Conservation (phyloP, 345 rosid genomes). For the Gossypium turneri region DNA sequence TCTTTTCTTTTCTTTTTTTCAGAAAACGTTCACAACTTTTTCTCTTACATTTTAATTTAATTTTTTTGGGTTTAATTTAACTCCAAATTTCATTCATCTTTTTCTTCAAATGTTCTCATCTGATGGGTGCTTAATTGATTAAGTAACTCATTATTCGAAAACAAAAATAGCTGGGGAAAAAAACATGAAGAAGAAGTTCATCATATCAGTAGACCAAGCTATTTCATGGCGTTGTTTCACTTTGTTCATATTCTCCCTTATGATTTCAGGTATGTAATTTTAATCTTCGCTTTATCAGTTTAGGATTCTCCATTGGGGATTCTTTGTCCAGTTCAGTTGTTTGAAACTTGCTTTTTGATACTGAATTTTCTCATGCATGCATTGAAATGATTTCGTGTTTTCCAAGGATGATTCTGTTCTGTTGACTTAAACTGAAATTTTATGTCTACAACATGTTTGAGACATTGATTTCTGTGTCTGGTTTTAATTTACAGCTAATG, state of each 20-base stretch:
- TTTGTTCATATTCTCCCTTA: constrained; percentile 26
- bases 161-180: neutral
- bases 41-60: neutral
- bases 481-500: constrained; percentile 30
- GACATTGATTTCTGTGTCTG: constrained; percentile 4
- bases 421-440: neutral
- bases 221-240: constrained; percentile 26
- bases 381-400: neutral
- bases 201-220: constrained; percentile 31
- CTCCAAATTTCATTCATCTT: neutral
- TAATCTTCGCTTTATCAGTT: neutral
- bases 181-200: constrained; percentile 15
- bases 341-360: neutral
- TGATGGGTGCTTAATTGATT: constrained; percentile 6
- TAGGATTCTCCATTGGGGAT: neutral
- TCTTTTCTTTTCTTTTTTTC: neutral
- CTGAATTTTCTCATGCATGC: neutral
- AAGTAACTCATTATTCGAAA: neutral
- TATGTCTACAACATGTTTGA: neutral
- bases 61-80: neutral
- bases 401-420: constrained; percentile 6
- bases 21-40: neutral
- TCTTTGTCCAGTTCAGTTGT: neutral
- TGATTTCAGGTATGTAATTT: constrained; percentile 28
- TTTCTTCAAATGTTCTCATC: constrained; percentile 9